These are phyloP conservation scores for Aspergillus udagawae DNA, from an alignment of 2,329 filamentous ascomycete genomes.

Conservation along the genomic window DNA sequence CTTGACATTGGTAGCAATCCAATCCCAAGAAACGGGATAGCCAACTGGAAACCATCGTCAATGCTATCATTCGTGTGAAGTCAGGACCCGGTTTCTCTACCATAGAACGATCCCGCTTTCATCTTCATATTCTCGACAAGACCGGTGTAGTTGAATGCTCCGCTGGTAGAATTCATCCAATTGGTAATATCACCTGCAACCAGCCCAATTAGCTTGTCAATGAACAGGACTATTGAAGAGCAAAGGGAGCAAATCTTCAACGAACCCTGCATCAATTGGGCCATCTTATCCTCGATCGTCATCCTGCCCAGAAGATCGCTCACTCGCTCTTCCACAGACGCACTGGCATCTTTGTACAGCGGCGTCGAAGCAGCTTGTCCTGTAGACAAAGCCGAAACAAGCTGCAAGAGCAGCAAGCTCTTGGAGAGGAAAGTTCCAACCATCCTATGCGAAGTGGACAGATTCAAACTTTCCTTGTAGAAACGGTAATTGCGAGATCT, in stretches of 20 bases:
- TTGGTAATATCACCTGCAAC: constrained; percentile 62
- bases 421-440: constrained; percentile 16
- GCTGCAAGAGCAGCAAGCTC: constrained; percentile 24
- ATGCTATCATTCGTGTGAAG: not conserved
- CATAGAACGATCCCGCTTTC: constrained; percentile 66
- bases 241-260: not conserved
- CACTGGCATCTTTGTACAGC: constrained; percentile 60
- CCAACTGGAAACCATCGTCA: constrained; percentile 47
- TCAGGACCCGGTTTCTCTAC: constrained; percentile 11
- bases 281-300: constrained; percentile 70
- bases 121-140: constrained; percentile 63
- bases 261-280: constrained; percentile 60
- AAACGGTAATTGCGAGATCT: not conserved
- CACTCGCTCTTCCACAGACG: constrained; percentile 61
- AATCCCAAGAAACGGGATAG: constrained; percentile 60
- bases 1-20: constrained; percentile 60
- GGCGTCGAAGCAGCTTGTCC: constrained; percentile 19
- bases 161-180: constrained; percentile 66
- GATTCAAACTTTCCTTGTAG: not conserved
- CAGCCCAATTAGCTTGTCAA: not conserved
- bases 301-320: constrained; percentile 66
- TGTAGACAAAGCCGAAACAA: constrained; percentile 15
- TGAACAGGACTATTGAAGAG: not conserved
- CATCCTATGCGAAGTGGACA: constrained; percentile 5
- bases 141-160: constrained; percentile 64